These are phyloP conservation scores for Scutellaria baicalensis DNA, from an alignment of 257 asterid species.

Conservation along the genomic window DNA sequence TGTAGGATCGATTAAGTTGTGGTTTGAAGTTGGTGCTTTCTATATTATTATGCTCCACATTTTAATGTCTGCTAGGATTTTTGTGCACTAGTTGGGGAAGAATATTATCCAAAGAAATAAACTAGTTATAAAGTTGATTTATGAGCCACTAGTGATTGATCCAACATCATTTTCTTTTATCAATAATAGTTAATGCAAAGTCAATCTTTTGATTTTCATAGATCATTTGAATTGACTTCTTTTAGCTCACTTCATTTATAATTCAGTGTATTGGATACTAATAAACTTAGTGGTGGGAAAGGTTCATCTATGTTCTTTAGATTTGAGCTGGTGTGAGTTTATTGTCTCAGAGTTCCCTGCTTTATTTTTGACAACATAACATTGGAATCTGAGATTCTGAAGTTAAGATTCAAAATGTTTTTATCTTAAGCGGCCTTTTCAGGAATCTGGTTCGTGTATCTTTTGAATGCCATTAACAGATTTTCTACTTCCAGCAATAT, in stretches of 20 bases:
- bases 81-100: not conserved
- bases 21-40: not conserved
- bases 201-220: not conserved
- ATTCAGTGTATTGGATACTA: not conserved
- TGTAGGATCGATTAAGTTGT: not conserved
- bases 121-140: not conserved
- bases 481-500: not conserved
- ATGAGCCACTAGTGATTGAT: not conserved
- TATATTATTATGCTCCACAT: not conserved
- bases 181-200: not conserved
- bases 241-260: not conserved
- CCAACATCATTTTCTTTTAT: not conserved
- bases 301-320: not conserved
- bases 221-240: not conserved
- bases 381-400: not conserved
- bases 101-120: not conserved
- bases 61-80: not conserved
- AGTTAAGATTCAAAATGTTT: slow-evolving; percentile 1
- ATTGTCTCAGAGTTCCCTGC: not conserved
- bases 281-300: not conserved
- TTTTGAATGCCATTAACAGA: not conserved
- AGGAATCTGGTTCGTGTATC: not conserved
- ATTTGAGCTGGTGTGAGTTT: slow-evolving; percentile 4
- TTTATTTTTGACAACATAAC: not conserved
- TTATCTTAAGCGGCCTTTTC: not conserved